Evolutionary conservation across 768 basidiomycete genomes (phyloP).

Genomic region (Boletus barrowsii): DNA sequence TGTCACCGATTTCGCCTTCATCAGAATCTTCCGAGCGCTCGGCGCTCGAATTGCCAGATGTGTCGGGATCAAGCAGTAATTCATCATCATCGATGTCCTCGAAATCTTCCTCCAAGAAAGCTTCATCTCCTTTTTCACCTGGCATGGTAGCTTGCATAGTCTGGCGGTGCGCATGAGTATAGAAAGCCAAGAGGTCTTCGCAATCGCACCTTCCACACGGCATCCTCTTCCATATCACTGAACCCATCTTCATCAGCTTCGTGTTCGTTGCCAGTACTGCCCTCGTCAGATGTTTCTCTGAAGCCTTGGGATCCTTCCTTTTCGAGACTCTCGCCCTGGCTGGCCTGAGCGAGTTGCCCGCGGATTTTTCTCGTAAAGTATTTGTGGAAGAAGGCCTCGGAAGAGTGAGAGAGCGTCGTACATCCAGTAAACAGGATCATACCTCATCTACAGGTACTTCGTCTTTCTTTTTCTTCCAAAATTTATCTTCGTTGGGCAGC

Average conservation of each 20-base stretch:
- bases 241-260: slow-evolving; percentile 40
- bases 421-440: slow-evolving; percentile 6
- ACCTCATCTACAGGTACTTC: slow-evolving; percentile 90
- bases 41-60: slow-evolving; percentile 31
- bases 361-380: slow-evolving; percentile 77
- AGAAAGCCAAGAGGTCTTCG: background rate
- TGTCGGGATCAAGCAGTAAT: slow-evolving; percentile 25
- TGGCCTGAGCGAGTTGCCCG: slow-evolving; percentile 46
- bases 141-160: slow-evolving; percentile 91
- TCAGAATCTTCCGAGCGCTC: slow-evolving; percentile 35
- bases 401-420: background rate
- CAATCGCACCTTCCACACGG: slow-evolving; percentile 80
- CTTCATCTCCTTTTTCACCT: slow-evolving; percentile 47
- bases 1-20: slow-evolving; percentile 40
- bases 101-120: slow-evolving; percentile 37
- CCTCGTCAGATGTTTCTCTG: slow-evolving; percentile 18
- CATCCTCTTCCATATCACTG: slow-evolving; percentile 58
- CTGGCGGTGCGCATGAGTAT: slow-evolving; percentile 36
- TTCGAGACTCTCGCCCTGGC: slow-evolving; percentile 30
- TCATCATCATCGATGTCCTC: slow-evolving; percentile 21
- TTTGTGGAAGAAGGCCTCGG: slow-evolving; percentile 84
- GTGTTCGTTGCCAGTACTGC: slow-evolving; percentile 22
- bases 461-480: slow-evolving; percentile 63
- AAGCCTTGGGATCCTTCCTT: slow-evolving; percentile 23
- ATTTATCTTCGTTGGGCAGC: slow-evolving; percentile 70